Evolutionary conservation across 2,329 filamentous ascomycete species (phyloP), one percentile per base, ranked within the genome.

Genomic region (Ciborinia camelliae): DNA sequence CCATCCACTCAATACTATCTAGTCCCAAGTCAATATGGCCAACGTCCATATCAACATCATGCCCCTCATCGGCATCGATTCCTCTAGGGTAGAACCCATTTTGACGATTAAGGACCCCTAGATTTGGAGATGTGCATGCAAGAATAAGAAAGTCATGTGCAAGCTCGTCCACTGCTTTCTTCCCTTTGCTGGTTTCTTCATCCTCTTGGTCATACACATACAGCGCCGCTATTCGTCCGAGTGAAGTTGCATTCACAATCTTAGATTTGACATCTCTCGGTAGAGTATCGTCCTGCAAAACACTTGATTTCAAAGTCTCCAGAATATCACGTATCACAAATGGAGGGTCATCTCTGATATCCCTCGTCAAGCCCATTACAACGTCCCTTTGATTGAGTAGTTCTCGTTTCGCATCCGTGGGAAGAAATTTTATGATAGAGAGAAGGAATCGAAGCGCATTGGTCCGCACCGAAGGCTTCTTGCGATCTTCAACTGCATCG

Each of bases 11-110:
- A 10, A 90, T 81, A 41, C 83, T 87, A 68, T 92, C 90, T 10
- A 93, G 79, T 0, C 87, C 88, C 52, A 90, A 77, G 63, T 89
- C 85, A 62, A 87, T 84, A 48, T 78, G 78, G 28, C 78, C 74
- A 51, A 84, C 78, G 51, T 80, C 77, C 4, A 75, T 78, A 39
- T 77, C 79, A 39, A 80, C 74, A 43, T 80, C 77, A 12, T 78
- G 76, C 39, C 80, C 76, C 26, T 82, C 79, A 62, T 89, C 85
- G 2, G 86, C 81, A 66, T 90, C 86, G 54, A 83, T 79, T 15
- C 85, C 84, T 48, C 88, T 86, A 8, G 92, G 91, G 76, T 98
- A 98, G 77, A 92, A 90, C n/a, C 92, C 93, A 43, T 86, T 86
- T 65, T 91, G 88, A 4, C 87, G 84, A 62, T 92, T 84, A 61